Base-by-base conservation (phyloP, 345 rosid species). In the Citrus sinensis region DNA sequence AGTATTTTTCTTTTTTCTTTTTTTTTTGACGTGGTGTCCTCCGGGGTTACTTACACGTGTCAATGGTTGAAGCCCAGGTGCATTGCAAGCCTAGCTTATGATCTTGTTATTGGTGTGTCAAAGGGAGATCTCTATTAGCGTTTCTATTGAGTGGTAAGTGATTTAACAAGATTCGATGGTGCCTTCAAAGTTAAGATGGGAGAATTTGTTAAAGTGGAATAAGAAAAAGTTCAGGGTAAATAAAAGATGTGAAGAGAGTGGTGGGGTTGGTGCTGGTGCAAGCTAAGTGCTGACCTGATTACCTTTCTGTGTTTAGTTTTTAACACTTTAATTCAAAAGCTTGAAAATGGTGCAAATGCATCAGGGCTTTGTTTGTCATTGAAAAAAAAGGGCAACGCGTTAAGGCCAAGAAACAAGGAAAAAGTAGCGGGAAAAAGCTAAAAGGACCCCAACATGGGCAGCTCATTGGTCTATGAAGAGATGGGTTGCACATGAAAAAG, bases 401-500 rank as follows among this genome's bases (percentile, higher is more conserved):
- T 83, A 78, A 72, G 70, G 80, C 83, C 76, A 73, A 72, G 51
- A 74, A 73, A 73, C 24, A 78, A 30, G 75, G 72, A 71, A 72
- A 60, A 84, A 81, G 59, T 58, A 51, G 37, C 3, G 51, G 29
- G 62, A 39, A 42, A 67, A 59, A 64, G 46, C 34, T 40, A 80
- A 34, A 39, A 17, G 78, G 74, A 76, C 30, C 61, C 67, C 55
- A 78, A 78, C 76, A 71, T 74, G 81, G 84, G 74, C 77, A 81
- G 73, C 75, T 79, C 83, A 83, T 83, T 82, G 87, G 88, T 83
- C 82, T 70, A 67, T 71, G 80, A 80, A 70, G 17, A 37, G 76
- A 80, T 85, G 79, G 82, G 54, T 35, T 76, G 91, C 90, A 85
- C 87, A 85, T 84, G 87, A 74, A 79, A 75, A 61, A 37, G 70